These are phyloP conservation scores for Verticillium dahliae DNA, from an alignment of 2,329 filamentous ascomycete species.

Conservation along the genomic window DNA sequence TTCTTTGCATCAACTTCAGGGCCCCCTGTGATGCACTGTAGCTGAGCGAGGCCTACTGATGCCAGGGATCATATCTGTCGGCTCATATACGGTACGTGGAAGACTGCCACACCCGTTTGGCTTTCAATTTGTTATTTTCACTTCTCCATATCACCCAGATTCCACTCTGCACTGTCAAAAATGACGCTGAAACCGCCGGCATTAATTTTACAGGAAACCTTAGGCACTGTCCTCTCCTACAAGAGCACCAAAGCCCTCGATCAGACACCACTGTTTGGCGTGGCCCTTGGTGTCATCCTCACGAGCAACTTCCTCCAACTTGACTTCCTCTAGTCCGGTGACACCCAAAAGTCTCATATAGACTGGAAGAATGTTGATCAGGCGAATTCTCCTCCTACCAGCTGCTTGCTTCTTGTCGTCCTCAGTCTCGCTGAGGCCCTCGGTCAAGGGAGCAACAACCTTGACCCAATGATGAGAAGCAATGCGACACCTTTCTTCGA, in stretches of 20 bases:
- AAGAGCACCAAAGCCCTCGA: background rate
- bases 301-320: background rate
- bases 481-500: background rate
- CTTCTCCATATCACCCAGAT: too few species aligned
- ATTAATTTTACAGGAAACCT: too few species aligned
- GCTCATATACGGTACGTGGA: too few species aligned
- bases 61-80: too few species aligned
- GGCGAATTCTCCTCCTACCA: background rate
- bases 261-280: background rate
- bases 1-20: too few species aligned
- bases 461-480: constrained; percentile 5
- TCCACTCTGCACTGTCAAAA: too few species aligned
- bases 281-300: background rate
- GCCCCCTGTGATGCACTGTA: too few species aligned
- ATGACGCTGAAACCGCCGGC: too few species aligned
- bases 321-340: background rate
- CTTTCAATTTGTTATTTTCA: too few species aligned
- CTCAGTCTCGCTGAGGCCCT: background rate
- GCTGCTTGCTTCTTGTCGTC: background rate
- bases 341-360: background rate
- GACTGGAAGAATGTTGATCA: background rate
- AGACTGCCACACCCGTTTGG: too few species aligned
- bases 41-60: too few species aligned
- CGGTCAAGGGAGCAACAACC: background rate
- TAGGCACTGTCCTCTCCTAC: too few species aligned